Evolutionary conservation across 139 green algal genomes (phyloP).

Genomic region (Dunaliella sp.): DNA sequence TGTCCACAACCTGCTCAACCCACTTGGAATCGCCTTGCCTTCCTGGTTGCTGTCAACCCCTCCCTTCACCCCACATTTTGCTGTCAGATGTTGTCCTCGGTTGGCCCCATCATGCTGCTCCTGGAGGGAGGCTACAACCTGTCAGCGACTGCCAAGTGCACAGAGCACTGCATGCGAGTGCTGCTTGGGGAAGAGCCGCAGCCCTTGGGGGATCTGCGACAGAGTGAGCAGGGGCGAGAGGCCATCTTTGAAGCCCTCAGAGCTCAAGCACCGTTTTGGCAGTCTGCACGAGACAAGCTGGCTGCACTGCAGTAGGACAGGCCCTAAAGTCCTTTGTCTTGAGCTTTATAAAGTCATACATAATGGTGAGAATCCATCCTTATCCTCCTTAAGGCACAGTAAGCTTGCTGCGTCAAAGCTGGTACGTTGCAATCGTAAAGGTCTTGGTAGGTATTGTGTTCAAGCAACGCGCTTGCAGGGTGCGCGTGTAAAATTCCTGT

Average conservation of each 20-base stretch:
- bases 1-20: no score
- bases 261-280: conserved; percentile 21
- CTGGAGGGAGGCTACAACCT: conserved; percentile 85
- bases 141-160: conserved; percentile 52
- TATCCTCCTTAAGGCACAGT: no score
- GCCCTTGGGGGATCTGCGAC: conserved; percentile 12
- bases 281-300: conserved; percentile 7
- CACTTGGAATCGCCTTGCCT: no score
- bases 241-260: conserved; percentile 1
- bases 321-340: no score
- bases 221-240: neutral
- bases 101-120: conserved; percentile 61
- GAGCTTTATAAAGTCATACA: no score
- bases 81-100: conserved; percentile 48
- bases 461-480: no score
- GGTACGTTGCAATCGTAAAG: no score
- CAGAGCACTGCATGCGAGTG: conserved; percentile 65
- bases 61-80: conserved; percentile 30
- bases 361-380: no score
- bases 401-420: no score
- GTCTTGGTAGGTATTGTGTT: no score
- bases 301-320: neutral
- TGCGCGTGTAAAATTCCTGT: no score
- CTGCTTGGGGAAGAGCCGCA: conserved; percentile 60
- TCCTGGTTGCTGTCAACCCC: no score